Evolutionary conservation across 257 asterid species (phyloP), one percentile per base, ranked within the genome.

Genomic region (Gentiana macrophylla): DNA sequence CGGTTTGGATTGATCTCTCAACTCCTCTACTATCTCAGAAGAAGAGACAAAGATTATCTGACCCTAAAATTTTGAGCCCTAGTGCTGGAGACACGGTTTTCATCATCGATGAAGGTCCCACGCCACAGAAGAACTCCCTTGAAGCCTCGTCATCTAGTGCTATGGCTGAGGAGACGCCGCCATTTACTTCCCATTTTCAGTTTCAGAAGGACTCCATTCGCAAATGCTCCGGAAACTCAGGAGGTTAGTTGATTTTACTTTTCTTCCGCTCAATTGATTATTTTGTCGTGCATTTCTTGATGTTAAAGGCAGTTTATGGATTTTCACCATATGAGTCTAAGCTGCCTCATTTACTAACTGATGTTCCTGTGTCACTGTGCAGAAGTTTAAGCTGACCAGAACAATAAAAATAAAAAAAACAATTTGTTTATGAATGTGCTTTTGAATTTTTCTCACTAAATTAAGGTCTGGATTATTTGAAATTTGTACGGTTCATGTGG

Each of bases 81-180:
- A 75, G 73, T 24, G 12, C 8, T 45, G 49, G 64, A 37, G 46
- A 47, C n/a, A 50, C 85, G n/a, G 74, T 83, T 35, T 61, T 86
- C 57, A 46, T 84, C 61, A 77, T 91, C 49, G 89, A 84, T 52
- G 98, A 86, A 57, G 96, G 77, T 45, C 72, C 78, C 44, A 72
- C 92, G 37, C 86, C 91, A 3, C 5, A 49, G 46, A 79, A 71
- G 60, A 61, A 56, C 13, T 56, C 67, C 10, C 12, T 35, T 37
- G 64, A 62, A 41, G 9, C 46, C 34, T 67, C 61, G 9, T 36
- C 60, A 2, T 24, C 46, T 1, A 69, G 77, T 37, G 75, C 78
- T 38, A 63, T 73, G 36, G 86, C 77, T 13, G 71, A 84, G 11
- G 92, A 81, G 49, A 86, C 95, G 52, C 97, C 94, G 50, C 94